These are phyloP conservation scores for Fusarium xylarioides DNA, from an alignment of 2,329 filamentous ascomycete species.

Conservation along the genomic window DNA sequence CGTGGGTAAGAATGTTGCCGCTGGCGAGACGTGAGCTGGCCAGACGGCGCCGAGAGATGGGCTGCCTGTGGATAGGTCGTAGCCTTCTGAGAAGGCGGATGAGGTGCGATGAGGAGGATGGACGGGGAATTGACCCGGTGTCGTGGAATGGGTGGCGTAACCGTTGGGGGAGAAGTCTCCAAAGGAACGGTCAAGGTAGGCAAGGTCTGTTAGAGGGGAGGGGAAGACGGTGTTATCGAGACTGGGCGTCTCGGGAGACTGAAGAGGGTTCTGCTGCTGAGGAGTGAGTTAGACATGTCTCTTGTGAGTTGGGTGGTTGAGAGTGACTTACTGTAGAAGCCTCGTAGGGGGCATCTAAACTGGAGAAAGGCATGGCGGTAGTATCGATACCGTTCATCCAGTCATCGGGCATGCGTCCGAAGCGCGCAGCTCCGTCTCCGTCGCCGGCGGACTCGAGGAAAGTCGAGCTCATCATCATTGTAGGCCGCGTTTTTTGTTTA, in stretches of 20 bases:
- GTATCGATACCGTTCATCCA: slow-evolving; percentile 37
- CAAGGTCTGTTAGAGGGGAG: slow-evolving; percentile 35
- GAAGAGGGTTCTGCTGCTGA: slow-evolving; percentile 28
- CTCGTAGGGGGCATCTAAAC: slow-evolving; percentile 31
- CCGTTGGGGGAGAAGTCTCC: slow-evolving; percentile 33
- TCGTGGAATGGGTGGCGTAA: slow-evolving; percentile 25
- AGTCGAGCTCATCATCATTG: slow-evolving; percentile 40
- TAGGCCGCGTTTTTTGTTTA: slow-evolving; percentile 21
- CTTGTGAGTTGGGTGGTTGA: not conserved
- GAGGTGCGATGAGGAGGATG: slow-evolving; percentile 28
- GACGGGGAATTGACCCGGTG: slow-evolving; percentile 34
- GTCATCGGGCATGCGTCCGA: slow-evolving; percentile 20
- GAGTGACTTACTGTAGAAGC: slow-evolving; percentile 34
- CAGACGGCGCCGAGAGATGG: slow-evolving; percentile 31
- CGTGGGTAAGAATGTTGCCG: slow-evolving; percentile 37
- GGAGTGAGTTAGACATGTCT: not conserved
- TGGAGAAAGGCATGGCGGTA: slow-evolving; percentile 34
- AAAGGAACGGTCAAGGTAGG: slow-evolving; percentile 38
- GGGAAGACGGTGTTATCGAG: slow-evolving; percentile 41
- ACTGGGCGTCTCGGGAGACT: slow-evolving; percentile 37
- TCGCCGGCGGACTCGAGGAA: slow-evolving; percentile 35
- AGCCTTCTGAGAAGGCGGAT: slow-evolving; percentile 30
- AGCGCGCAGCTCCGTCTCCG: slow-evolving; percentile 16
- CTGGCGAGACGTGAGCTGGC: slow-evolving; percentile 37
- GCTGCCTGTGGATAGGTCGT: slow-evolving; percentile 28